Conservation (phyloP, 805 yeast genomes). For the Yarrowia sp. region DNA sequence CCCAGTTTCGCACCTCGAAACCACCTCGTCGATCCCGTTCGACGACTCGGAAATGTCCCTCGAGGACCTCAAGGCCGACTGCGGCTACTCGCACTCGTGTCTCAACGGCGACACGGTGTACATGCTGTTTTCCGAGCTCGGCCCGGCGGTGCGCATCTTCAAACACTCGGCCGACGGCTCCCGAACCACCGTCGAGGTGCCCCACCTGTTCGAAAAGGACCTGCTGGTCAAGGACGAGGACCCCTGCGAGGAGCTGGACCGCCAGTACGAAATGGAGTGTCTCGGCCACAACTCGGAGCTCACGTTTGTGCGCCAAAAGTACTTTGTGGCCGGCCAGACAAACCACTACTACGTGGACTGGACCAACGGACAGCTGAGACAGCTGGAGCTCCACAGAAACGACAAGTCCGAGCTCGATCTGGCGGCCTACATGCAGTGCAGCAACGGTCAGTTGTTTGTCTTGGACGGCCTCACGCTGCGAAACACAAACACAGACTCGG, state of each 20-base stretch:
- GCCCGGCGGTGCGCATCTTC: conserved; percentile 17
- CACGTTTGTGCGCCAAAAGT: conserved; percentile 30
- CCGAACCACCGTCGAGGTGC: conserved; percentile 7
- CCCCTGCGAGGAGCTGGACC: conserved; percentile 22
- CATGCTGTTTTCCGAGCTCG: conserved; percentile 30
- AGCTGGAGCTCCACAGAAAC: neutral
- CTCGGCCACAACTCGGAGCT: conserved; percentile 24
- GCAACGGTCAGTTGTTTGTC: conserved; percentile 29
- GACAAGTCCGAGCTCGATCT: conserved; percentile 32
- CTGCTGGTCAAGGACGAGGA: conserved; percentile 26
- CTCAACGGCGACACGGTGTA: conserved; percentile 30
- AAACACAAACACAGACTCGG: neutral
- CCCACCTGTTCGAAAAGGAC: conserved; percentile 20
- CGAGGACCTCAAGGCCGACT: conserved; percentile 28
- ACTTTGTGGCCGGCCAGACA: conserved; percentile 5
- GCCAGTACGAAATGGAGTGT: conserved; percentile 34
- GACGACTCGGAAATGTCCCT: conserved; percentile 14
- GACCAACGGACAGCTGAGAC: neutral
- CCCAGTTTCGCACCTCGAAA: neutral
- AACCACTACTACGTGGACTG: conserved; percentile 25
- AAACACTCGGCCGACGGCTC: conserved; percentile 1
- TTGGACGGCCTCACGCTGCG: conserved; percentile 2
- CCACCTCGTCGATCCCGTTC: neutral
- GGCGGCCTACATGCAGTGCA: conserved; percentile 26
- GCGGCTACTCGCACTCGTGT: conserved; percentile 25